Percentiles rank a stretch among this genome's conserved stretches.
phyloP scores from a whole-genome alignment of 164 flowering plant species.

The Magnolia changhungtana region DNA sequence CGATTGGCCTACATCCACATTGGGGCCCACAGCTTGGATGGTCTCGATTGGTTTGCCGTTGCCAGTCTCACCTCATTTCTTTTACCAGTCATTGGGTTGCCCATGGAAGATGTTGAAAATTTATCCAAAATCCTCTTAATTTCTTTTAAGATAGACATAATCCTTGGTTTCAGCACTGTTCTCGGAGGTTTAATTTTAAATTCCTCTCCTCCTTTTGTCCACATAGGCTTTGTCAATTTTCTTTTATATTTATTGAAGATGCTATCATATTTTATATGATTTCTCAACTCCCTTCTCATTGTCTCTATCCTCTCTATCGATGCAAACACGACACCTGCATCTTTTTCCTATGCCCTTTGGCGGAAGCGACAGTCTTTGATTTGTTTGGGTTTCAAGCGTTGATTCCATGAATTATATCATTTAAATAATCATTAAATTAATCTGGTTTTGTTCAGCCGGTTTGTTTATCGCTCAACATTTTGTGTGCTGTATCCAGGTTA shows the following conservation, averaged over 20 bases:
- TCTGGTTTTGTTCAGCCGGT: slow-evolving; percentile 37
- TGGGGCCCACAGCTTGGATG: not conserved
- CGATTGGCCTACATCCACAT: not conserved
- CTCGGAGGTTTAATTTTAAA: not conserved
- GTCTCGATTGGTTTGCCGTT: not conserved
- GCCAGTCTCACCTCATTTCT: not conserved
- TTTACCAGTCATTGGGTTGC: not conserved
- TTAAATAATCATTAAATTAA: not conserved
- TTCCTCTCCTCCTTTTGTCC: not conserved
- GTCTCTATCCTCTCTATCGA: not conserved
- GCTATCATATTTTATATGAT: not conserved
- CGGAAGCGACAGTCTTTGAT: not conserved
- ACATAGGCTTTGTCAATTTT: not conserved
- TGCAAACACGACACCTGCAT: not conserved
- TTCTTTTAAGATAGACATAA: not conserved
- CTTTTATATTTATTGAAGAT: not conserved
- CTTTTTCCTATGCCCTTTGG: not conserved
- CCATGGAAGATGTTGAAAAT: not conserved
- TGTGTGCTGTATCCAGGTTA: slow-evolving; percentile 30
- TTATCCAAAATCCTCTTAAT: not conserved
- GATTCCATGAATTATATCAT: not conserved
- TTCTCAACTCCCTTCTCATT: not conserved
- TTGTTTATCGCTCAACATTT: slow-evolving; percentile 20
- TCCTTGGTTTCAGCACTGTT: not conserved
- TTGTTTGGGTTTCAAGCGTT: not conserved